A percentile compares a stretch with the other conserved stretches of the same genome.
phyloP scores from a whole-genome alignment of 2,329 filamentous ascomycete genomes.

The Tolypocladium inflatum region DNA sequence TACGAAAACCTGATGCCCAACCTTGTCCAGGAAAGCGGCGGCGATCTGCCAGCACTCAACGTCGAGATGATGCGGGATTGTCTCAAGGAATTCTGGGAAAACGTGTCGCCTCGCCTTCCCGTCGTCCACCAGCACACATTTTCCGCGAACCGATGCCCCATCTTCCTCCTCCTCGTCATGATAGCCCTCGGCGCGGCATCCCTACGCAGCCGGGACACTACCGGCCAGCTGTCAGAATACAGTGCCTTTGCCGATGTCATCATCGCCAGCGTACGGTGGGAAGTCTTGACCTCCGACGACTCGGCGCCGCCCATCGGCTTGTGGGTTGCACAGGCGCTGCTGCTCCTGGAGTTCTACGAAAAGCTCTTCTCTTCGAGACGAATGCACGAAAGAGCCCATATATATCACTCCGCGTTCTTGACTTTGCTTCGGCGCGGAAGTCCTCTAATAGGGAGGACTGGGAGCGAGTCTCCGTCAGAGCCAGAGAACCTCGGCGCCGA shows the following conservation, averaged over 20 bases:
- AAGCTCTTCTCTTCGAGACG: slow-evolving; percentile 81
- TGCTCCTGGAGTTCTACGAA: slow-evolving; percentile 81
- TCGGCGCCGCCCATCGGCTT: slow-evolving; percentile 76
- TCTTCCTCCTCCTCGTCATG: slow-evolving; percentile 70
- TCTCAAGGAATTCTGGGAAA: slow-evolving; percentile 77
- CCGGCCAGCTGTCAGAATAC: slow-evolving; percentile 34
- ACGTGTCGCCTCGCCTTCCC: slow-evolving; percentile 76
- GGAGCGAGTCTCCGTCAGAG: slow-evolving; percentile 69
- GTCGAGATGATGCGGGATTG: slow-evolving; percentile 79
- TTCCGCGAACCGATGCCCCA: slow-evolving; percentile 66
- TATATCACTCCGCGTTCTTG: slow-evolving; percentile 79
- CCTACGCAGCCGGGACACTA: slow-evolving; percentile 55
- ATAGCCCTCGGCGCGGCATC: slow-evolving; percentile 78
- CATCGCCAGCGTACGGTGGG: slow-evolving; percentile 65
- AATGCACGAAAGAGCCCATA: slow-evolving; percentile 80
- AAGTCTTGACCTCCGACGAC: slow-evolving; percentile 73
- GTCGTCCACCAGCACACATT: slow-evolving; percentile 87
- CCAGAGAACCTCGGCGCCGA: slow-evolving; percentile 8
- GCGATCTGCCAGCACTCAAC: slow-evolving; percentile 46
- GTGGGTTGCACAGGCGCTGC: slow-evolving; percentile 78
- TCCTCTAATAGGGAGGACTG: slow-evolving; percentile 71
- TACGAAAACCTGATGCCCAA: slow-evolving; percentile 23
- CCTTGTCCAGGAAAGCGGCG: slow-evolving; percentile 27
- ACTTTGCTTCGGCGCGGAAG: slow-evolving; percentile 79
- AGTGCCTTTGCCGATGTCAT: slow-evolving; percentile 48